Base-by-base conservation (phyloP, 1,284 basidiomycete genomes). In the Cutaneotrichosporon arboriforme region DNA sequence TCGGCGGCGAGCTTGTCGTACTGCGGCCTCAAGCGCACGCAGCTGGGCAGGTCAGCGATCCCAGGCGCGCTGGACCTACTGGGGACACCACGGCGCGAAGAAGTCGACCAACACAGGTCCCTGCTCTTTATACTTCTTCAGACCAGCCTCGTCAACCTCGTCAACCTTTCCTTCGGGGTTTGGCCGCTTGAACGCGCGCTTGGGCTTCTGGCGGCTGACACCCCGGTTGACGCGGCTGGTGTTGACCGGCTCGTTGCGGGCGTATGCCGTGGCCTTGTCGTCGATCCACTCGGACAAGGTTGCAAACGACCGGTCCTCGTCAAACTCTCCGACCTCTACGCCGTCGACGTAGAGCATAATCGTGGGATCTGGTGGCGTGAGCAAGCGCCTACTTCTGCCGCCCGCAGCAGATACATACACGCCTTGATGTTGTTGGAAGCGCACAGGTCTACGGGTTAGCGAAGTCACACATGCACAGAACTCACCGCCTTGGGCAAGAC, bases 11-110 rank as follows among this genome's bases (percentile, higher is more conserved):
- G 80, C 49, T 86, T 78, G 1, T 77, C 77, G 85, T 90, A 94
- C 0, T 77, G 76, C 74, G 61, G 90, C 0, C 87, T 86, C 2
- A 93, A 80, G 65, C 88, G 87, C 77, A 92, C 91, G 80, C 90
- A 93, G 56, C 74, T 76, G 21, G 54, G 8, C 2, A 14, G 20
- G 49, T 64, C 52, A 64, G 57, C 43, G n/a, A 15, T 7, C 12
- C 4, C 8, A 15, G 8, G 12, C 10, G 10, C 15, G 17, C 26
- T 3, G 15, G 20, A 69, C 74, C 65, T 52, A 78, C 76, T 94
- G 91, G 1, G 87, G 85, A 69, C 90, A 93, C 90, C 90, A 93
- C 0, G 91, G 91, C 0, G 90, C 90, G 67, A 81, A 94, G 77
- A 88, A 96, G 70, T 96, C 93, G 75, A 93, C 80, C 63, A 94